A percentile compares a stretch with the other conserved stretches of the same genome.
These are phyloP conservation scores for Albatrellus ellisii DNA, from an alignment of 768 basidiomycete genomes.

Conservation along the genomic window DNA sequence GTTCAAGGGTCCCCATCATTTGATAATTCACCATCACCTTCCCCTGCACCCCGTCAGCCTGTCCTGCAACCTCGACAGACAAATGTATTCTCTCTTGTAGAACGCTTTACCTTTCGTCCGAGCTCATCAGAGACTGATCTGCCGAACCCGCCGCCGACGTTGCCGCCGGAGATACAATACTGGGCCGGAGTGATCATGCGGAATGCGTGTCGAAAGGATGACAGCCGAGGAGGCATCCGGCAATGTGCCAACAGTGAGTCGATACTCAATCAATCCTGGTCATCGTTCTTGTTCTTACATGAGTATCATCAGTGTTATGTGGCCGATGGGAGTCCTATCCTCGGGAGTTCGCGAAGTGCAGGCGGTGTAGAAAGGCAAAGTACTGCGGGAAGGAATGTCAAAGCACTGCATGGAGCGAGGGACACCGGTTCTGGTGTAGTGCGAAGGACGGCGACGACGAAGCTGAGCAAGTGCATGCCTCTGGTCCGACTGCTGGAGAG, in stretches of 20 bases:
- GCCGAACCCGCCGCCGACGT: constrained; percentile 49
- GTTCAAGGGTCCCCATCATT: constrained; percentile 8
- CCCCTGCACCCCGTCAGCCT: constrained; percentile 17
- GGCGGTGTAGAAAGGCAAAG: constrained; percentile 93
- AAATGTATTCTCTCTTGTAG: constrained; percentile 93
- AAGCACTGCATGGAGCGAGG: constrained; percentile 92
- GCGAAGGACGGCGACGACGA: constrained; percentile 42
- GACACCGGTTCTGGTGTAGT: constrained; percentile 91
- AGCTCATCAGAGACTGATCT: constrained; percentile 68
- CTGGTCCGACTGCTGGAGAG: background rate
- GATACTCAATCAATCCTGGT: background rate
- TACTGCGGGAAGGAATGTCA: constrained; percentile 98
- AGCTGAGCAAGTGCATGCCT: constrained; percentile 13
- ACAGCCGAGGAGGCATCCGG: constrained; percentile 79
- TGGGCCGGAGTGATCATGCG: constrained; percentile 99
- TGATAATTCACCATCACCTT: no score
- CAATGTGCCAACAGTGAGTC: constrained; percentile 93
- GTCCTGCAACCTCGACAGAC: constrained; percentile 35
- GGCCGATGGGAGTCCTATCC: constrained; percentile 90
- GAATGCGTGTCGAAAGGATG: constrained; percentile 97
- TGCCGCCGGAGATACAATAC: constrained; percentile 89
- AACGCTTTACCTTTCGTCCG: constrained; percentile 91
- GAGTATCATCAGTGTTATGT: constrained; percentile 66
- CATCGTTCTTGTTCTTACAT: background rate
- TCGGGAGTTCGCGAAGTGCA: constrained; percentile 93